Evolutionary conservation across 1,284 basidiomycete species (phyloP).

Genomic region (Tilletia indica): DNA sequence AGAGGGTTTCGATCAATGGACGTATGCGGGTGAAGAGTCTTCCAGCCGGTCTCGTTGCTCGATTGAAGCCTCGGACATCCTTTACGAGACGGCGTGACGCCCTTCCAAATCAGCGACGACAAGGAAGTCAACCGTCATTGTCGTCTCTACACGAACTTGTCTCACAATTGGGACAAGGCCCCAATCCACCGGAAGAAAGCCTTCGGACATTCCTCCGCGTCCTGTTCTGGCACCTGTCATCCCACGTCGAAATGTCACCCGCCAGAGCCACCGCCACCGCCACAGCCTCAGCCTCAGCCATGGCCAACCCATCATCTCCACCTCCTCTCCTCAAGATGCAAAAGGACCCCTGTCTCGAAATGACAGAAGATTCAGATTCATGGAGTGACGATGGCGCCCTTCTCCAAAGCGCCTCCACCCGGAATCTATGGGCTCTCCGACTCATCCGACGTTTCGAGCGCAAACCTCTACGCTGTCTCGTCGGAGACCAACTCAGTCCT

Average conservation of each 20-base stretch:
- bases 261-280: not conserved
- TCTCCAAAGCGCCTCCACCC: not conserved
- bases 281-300: too few species aligned
- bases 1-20: not conserved
- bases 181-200: too few species aligned
- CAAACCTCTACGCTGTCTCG: not conserved
- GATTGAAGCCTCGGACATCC: not conserved
- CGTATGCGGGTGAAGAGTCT: not conserved
- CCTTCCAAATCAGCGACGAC: not conserved
- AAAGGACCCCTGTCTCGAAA: too few species aligned
- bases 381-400: not conserved
- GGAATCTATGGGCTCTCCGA: conserved; percentile 4
- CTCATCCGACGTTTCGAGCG: conserved; percentile 4
- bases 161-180: not conserved
- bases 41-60: not conserved
- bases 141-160: not conserved
- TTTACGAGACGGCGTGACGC: too few species aligned
- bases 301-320: too few species aligned
- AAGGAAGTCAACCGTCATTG: not conserved
- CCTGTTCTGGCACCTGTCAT: conserved; percentile 7
- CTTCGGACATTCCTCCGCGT: conserved; percentile 2
- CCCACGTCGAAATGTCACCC: not conserved
- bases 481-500: not conserved
- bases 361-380: too few species aligned
- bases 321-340: too few species aligned